phyloP scores from a whole-genome alignment of 805 yeast species.

The Dipodascus albidus region DNA sequence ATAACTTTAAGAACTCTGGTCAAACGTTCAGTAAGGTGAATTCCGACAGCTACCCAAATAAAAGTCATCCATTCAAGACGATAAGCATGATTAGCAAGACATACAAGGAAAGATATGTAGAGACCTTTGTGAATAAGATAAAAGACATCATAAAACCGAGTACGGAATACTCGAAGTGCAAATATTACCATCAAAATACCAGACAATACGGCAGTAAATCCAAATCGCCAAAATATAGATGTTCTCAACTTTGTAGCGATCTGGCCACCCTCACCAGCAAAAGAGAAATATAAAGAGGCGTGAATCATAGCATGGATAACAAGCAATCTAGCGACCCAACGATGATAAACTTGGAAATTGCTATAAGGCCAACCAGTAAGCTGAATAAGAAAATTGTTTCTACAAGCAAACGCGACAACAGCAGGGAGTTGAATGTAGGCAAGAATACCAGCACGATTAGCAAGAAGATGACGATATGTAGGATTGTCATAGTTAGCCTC shows the following conservation, averaged over 20 bases:
- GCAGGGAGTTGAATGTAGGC: conserved; percentile 34
- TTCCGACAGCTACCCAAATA: conserved; percentile 41
- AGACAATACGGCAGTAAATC: conserved; percentile 33
- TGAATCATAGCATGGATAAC: conserved; percentile 42
- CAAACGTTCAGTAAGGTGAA: conserved; percentile 62
- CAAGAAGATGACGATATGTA: conserved; percentile 27
- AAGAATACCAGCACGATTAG: conserved; percentile 45
- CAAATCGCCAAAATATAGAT: conserved; percentile 22
- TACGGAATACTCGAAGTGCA: conserved; percentile 30
- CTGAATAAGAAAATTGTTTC: conserved; percentile 57
- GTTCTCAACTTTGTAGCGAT: conserved; percentile 33
- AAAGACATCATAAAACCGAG: conserved; percentile 4
- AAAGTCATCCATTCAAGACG: conserved; percentile 17
- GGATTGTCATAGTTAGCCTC: neutral
- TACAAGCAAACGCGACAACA: conserved; percentile 48
- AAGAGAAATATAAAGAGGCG: conserved; percentile 13
- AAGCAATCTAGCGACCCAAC: conserved; percentile 47
- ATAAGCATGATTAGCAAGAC: conserved; percentile 3
- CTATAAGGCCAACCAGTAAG: conserved; percentile 53
- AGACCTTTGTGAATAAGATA: conserved; percentile 1
- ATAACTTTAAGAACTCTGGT: conserved; percentile 43
- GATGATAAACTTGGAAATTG: conserved; percentile 51
- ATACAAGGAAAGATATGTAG: conserved; percentile 2
- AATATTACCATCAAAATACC: conserved; percentile 36
- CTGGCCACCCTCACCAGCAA: conserved; percentile 32